phyloP scores from a whole-genome alignment of 371 early-diverging fungal genomes.

The Apophysomyces ossiformis region DNA sequence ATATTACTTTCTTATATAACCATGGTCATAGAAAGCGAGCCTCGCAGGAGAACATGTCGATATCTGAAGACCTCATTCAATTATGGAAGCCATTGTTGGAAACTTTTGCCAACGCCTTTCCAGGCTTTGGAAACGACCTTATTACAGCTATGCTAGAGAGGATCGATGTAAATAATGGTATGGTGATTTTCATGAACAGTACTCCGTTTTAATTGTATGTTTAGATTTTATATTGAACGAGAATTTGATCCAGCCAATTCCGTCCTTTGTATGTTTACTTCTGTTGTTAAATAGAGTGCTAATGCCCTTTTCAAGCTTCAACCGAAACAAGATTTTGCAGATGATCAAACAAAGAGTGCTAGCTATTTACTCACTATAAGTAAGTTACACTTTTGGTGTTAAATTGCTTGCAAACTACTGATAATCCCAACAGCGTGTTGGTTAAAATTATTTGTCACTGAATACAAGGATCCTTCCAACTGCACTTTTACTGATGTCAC shows the following conservation, averaged over 20 bases:
- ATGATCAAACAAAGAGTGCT: conserved; percentile 21
- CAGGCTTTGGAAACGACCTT: conserved; percentile 35
- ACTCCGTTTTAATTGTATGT: neutral
- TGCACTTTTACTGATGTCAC: conserved; percentile 25
- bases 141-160: conserved; percentile 33
- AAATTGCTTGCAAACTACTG: neutral
- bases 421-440: conserved; percentile 36
- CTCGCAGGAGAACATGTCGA: conserved; percentile 28
- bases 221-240: conserved; percentile 33
- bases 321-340: neutral
- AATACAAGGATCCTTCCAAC: conserved; percentile 16
- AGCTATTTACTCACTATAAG: conserved; percentile 47
- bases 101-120: conserved; percentile 32
- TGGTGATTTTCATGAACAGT: neutral
- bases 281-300: neutral
- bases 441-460: conserved; percentile 38
- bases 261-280: conserved; percentile 24
- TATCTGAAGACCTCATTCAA: conserved; percentile 41
- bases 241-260: conserved; percentile 26
- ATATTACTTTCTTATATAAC: neutral
- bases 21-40: conserved; percentile 37
- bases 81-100: conserved; percentile 50
- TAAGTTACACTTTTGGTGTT: conserved; percentile 18
- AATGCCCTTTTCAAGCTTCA: neutral
- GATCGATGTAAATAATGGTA: conserved; percentile 39